Evolutionary conservation across 1,139 yeast genomes (phyloP), one percentile per base, ranked within the genome.

Genomic region (Pichia sp.): DNA sequence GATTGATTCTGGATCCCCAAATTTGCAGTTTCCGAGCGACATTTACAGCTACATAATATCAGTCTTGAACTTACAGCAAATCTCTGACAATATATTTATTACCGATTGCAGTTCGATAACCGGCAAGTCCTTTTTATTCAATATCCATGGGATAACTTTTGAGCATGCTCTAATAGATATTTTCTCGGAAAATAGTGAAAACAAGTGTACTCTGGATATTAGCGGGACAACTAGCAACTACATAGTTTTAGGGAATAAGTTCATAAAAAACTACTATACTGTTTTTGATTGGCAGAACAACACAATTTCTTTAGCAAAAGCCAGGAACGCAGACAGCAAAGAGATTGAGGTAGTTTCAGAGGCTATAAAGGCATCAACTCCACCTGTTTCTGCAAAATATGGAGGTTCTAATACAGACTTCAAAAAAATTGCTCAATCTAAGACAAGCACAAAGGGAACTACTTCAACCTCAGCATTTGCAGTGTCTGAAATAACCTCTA

Each of bases 11-110:
- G 39, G 40, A 5, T 12, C 33, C 17, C 9, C 28, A 15, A 23
- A 31, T 10, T 21, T 25, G 7, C 31, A 31, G 14, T 31, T 31
- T 33, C 32, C 32, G 15, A 15, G 12, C 8, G 12, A 9, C 20
- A 34, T 20, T n/a, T 36, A 4, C 15, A 19, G 4, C 21, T 17
- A 14, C 18, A 38, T 28, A 3, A 26, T 26, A 2, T 5, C 9
- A 5, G 18, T 7, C 7, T 14, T 26, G 10, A 14, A 26, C 30
- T 14, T 26, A 26, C 30, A 26, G 10, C 5, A 14, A 30, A 77
- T 85, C 62, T 63, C 86, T 52, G 70, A 85, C 46, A 68, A 74
- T 39, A 85, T 85, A 5, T 86, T 85, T 57, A 74, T 79, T 36
- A 94, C 84, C 7, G 15, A 26, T 14, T 26, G 30, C 15, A 26